Conservation (phyloP, 2,329 filamentous ascomycete species). For the Diaporthe sp. region DNA sequence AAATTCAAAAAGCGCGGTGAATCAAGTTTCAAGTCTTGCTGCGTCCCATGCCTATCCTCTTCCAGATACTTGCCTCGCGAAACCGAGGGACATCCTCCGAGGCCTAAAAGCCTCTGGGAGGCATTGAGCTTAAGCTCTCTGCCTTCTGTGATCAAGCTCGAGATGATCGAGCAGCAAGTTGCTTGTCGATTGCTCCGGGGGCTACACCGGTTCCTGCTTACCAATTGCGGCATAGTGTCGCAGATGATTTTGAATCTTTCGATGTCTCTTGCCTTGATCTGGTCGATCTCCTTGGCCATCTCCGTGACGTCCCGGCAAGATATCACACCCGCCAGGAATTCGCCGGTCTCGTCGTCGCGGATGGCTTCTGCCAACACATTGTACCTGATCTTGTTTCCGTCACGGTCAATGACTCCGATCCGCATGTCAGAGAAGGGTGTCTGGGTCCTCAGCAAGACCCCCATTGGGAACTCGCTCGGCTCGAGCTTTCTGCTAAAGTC, state of each 20-base stretch:
- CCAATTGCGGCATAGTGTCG: conserved; percentile 79
- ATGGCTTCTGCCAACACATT: conserved; percentile 79
- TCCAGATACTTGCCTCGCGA: conserved; percentile 22
- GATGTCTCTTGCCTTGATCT: conserved; percentile 79
- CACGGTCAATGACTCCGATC: conserved; percentile 72
- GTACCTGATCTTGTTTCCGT: conserved; percentile 68
- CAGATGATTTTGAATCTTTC: conserved; percentile 82
- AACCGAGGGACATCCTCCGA: conserved; percentile 22
- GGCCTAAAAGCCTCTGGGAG: conserved; percentile 7
- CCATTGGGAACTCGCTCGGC: conserved; percentile 75
- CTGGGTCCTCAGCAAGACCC: conserved; percentile 73
- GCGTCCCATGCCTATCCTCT: neutral
- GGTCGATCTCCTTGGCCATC: conserved; percentile 77
- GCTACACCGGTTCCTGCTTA: conserved; percentile 26
- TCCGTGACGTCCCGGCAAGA: conserved; percentile 80
- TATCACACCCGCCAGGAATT: conserved; percentile 81
- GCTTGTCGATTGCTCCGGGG: conserved; percentile 9
- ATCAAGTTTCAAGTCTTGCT: neutral
- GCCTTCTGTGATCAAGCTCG: neutral
- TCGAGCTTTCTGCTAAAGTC: conserved; percentile 74
- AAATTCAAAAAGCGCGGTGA: too few species aligned
- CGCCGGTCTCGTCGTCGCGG: conserved; percentile 74
- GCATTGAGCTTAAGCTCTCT: neutral
- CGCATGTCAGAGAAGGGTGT: conserved; percentile 70
- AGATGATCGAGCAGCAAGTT: neutral